Conservation (phyloP, 2,329 filamentous ascomycete species). For the Phialocephala sp. region DNA sequence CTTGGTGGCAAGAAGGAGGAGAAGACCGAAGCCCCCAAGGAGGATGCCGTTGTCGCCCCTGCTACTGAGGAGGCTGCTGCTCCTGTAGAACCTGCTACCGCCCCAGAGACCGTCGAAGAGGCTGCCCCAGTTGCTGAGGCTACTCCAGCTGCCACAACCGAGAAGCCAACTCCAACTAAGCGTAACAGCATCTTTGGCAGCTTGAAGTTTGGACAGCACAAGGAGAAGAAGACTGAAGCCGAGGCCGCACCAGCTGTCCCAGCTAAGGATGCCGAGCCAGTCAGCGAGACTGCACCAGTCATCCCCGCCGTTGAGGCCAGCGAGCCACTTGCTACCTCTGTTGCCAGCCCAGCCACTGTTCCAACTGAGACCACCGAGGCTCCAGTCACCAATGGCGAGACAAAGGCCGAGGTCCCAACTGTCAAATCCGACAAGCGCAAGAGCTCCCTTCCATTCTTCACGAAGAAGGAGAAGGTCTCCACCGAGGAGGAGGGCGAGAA, state of each 20-base stretch:
- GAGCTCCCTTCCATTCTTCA: slow-evolving; percentile 64
- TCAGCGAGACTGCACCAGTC: slow-evolving; percentile 43
- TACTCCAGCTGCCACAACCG: slow-evolving; percentile 40
- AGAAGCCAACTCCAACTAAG: slow-evolving; percentile 43
- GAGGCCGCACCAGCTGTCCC: slow-evolving; percentile 37
- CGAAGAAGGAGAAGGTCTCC: slow-evolving; percentile 61
- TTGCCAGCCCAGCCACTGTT: slow-evolving; percentile 38
- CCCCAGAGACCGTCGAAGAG: slow-evolving; percentile 40
- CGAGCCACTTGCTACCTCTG: slow-evolving; percentile 41
- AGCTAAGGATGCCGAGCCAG: slow-evolving; percentile 43
- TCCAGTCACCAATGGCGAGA: slow-evolving; percentile 47
- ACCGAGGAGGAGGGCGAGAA: slow-evolving; percentile 50
- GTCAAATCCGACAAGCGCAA: slow-evolving; percentile 61
- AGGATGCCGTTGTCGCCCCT: slow-evolving; percentile 50
- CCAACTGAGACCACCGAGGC: slow-evolving; percentile 43
- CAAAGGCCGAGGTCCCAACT: slow-evolving; percentile 46
- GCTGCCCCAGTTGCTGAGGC: slow-evolving; percentile 44
- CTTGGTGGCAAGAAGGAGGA: slow-evolving; percentile 47
- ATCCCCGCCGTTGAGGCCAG: slow-evolving; percentile 43
- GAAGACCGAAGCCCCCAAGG: slow-evolving; percentile 43
- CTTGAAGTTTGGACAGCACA: slow-evolving; percentile 39
- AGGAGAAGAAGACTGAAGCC: slow-evolving; percentile 41
- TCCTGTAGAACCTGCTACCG: slow-evolving; percentile 23
- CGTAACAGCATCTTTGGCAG: slow-evolving; percentile 43
- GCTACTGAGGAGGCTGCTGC: slow-evolving; percentile 37